Percentiles rank a stretch among this genome's conserved stretches.
These are phyloP conservation scores for Naegleria fowleri DNA, from an alignment of 208 protist species.

Conservation along the genomic window DNA sequence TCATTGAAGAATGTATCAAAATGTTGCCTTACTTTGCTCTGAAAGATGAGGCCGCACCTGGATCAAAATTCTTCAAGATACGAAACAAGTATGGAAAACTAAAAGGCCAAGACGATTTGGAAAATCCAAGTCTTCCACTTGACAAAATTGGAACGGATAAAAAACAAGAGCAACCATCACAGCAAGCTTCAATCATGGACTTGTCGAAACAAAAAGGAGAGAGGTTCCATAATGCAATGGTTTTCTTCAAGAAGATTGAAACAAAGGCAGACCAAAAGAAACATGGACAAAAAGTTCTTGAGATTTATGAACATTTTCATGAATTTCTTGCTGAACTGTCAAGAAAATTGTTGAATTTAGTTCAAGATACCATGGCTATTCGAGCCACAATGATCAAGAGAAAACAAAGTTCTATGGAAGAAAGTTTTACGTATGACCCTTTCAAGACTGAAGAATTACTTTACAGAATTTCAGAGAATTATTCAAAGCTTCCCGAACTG, in stretches of 20 bases:
- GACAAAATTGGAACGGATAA: not conserved
- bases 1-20: not conserved
- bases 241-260: not conserved
- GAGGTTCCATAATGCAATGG: not conserved
- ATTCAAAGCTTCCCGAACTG: not conserved
- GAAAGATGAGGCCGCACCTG: not conserved
- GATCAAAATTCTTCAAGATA: not conserved
- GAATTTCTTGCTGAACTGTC: not conserved
- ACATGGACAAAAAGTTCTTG: not conserved
- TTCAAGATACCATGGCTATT: not conserved
- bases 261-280: not conserved
- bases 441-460: conserved; percentile 22
- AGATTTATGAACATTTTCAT: not conserved
- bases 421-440: not conserved
- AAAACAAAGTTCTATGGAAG: not conserved
- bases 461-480: not conserved
- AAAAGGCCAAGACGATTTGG: not conserved
- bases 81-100: not conserved
- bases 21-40: not conserved
- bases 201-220: not conserved
- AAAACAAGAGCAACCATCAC: not conserved
- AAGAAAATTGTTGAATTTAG: not conserved
- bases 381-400: not conserved
- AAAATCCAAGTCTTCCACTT: not conserved
- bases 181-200: too few species aligned